Conservation (phyloP, 176 grass and related monocot species). For the Dactylis glomerata region DNA sequence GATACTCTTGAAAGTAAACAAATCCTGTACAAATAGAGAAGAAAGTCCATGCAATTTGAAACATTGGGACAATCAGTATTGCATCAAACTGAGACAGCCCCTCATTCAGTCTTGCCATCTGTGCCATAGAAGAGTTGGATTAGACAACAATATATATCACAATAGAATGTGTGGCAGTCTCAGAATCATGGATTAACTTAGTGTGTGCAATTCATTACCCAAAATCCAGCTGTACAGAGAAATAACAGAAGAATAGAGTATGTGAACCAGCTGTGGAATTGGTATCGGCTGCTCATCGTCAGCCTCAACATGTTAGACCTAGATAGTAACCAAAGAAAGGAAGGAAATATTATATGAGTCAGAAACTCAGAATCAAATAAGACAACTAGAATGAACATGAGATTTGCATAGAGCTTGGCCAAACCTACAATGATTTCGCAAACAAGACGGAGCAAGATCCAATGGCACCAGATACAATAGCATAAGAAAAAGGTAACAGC, state of each 20-base stretch:
- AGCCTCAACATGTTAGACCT: conserved; percentile 98
- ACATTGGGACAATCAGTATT: conserved; percentile 97
- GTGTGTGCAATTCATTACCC: conserved; percentile 58
- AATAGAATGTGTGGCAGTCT: background rate
- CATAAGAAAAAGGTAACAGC: conserved; percentile 95
- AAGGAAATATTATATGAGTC: conserved; percentile 4
- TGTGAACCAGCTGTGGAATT: conserved; percentile 95
- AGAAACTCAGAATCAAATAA: conserved; percentile 39
- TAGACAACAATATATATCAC: conserved; percentile 16
- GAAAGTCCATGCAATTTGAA: conserved; percentile 99
- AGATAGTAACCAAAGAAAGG: conserved; percentile 14
- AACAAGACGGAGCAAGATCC: conserved; percentile 98
- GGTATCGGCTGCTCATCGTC: conserved; percentile 83
- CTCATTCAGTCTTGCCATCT: conserved; percentile 98
- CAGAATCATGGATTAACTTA: conserved; percentile 18
- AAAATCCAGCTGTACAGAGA: conserved; percentile 94
- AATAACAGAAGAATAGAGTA: conserved; percentile 85
- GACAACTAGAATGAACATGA: background rate
- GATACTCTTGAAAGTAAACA: conserved; percentile 99
- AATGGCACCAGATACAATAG: conserved; percentile 86
- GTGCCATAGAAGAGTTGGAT: conserved; percentile 34
- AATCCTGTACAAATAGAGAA: conserved; percentile 99
- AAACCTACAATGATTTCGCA: conserved; percentile 94
- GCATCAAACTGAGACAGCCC: conserved; percentile 94
- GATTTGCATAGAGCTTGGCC: conserved; percentile 17